Evolutionary conservation across 768 basidiomycete genomes (phyloP).

Genomic region (Leccinum truebloodii): DNA sequence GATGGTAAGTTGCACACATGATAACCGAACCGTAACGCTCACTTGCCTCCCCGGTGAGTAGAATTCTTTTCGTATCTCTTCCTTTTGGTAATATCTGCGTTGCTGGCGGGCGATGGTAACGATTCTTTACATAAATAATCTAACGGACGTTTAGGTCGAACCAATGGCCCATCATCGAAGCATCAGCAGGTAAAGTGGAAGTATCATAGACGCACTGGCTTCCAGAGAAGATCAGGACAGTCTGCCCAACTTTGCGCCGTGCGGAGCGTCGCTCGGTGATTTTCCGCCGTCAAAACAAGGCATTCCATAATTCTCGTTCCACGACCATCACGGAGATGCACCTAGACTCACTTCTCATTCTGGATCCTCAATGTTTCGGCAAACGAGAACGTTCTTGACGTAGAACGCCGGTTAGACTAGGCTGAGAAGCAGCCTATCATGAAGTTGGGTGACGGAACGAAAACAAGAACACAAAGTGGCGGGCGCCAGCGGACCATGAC

Average conservation of each 20-base stretch:
- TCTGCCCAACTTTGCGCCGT: background rate
- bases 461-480: background rate
- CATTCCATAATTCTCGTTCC: background rate
- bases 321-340: background rate
- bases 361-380: background rate
- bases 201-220: background rate
- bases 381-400: background rate
- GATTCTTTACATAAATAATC: background rate
- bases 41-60: background rate
- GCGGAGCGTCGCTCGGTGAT: background rate
- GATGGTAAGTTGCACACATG: too few relatives aligned
- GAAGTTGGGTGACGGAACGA: background rate
- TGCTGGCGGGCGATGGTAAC: background rate
- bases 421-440: background rate
- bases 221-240: background rate
- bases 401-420: background rate
- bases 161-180: background rate
- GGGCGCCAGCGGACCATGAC: background rate
- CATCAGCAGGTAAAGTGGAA: background rate
- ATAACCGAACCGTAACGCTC: background rate
- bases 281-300: background rate
- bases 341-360: background rate
- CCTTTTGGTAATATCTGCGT: background rate
- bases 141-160: background rate
- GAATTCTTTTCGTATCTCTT: background rate